Percentiles rank a stretch among this genome's conserved stretches.
phyloP scores from a whole-genome alignment of 1,284 basidiomycete genomes.

The Exobasidium cylindrosporum region DNA sequence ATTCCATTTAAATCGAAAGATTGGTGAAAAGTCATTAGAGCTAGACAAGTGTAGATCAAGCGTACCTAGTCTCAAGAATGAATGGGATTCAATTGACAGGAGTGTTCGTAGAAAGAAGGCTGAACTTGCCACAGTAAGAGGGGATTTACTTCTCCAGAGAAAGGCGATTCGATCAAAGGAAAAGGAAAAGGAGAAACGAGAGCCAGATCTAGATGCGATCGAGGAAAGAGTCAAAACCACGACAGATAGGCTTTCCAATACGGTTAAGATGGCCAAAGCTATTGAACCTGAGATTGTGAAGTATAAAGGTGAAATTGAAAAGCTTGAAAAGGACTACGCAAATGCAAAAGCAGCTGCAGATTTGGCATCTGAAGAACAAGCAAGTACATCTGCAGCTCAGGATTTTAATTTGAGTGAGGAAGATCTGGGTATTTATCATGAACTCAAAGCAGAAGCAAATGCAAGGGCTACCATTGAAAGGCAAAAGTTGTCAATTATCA shows the following conservation, averaged over 20 bases:
- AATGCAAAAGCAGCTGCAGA: constrained; percentile 60
- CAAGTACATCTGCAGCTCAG: constrained; percentile 64
- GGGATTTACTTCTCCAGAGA: constrained; percentile 71
- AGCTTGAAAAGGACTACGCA: constrained; percentile 69
- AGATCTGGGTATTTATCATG: constrained; percentile 80
- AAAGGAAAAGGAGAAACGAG: constrained; percentile 69
- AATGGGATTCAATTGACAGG: constrained; percentile 63
- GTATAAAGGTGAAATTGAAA: constrained; percentile 64
- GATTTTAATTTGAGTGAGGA: constrained; percentile 78
- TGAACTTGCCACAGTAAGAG: constrained; percentile 75
- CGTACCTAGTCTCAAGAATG: constrained; percentile 16
- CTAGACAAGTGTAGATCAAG: constrained; percentile 43
- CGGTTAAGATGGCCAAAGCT: constrained; percentile 65
- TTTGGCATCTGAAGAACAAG: constrained; percentile 66
- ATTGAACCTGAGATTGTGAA: constrained; percentile 69
- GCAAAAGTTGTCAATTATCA: constrained; percentile 75
- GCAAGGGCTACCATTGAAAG: constrained; percentile 80
- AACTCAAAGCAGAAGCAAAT: constrained; percentile 64
- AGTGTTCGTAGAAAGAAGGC: constrained; percentile 72
- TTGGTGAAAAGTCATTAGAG: constrained; percentile 33
- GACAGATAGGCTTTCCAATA: constrained; percentile 71
- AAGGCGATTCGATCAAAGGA: constrained; percentile 75
- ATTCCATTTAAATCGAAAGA: constrained; percentile 73
- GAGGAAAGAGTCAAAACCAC: constrained; percentile 86
- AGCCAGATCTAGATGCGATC: constrained; percentile 56